These are phyloP conservation scores for Karstenula rhodostoma DNA, from an alignment of 2,329 filamentous ascomycete species.

Conservation along the genomic window DNA sequence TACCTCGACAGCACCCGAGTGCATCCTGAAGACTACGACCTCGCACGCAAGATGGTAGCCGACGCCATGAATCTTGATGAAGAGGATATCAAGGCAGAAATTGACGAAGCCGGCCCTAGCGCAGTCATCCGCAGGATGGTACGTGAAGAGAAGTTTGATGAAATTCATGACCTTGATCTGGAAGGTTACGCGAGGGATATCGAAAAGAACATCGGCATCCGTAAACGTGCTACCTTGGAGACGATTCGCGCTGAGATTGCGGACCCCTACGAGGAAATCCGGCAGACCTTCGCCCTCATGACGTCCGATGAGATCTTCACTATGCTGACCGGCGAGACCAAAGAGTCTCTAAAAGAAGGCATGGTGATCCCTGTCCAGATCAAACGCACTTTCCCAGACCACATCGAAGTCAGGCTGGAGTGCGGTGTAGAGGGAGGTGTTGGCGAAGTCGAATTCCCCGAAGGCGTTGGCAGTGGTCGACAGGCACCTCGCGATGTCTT, in stretches of 20 bases:
- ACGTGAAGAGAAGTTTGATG: conserved; percentile 90
- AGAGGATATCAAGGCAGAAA: conserved; percentile 95
- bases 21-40: conserved; percentile 97
- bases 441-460: conserved; percentile 81
- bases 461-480: conserved; percentile 63
- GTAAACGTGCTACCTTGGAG: conserved; percentile 94
- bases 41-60: conserved; percentile 97
- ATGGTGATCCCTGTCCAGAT: conserved; percentile 95
- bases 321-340: conserved; percentile 94
- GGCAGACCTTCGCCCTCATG: conserved; percentile 77
- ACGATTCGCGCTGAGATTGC: conserved; percentile 94
- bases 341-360: conserved; percentile 80
- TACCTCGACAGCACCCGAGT: conserved; percentile 97
- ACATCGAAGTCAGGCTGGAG: conserved; percentile 91
- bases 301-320: conserved; percentile 85
- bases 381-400: conserved; percentile 87
- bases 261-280: conserved; percentile 91
- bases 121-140: conserved; percentile 96
- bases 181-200: conserved; percentile 98
- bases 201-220: conserved; percentile 89
- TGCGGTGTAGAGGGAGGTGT: conserved; percentile 92
- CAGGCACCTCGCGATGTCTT: conserved; percentile 69
- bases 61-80: conserved; percentile 96
- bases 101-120: conserved; percentile 85
- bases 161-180: conserved; percentile 93